Percentiles rank a stretch among this genome's conserved stretches.
phyloP scores from a whole-genome alignment of 371 early-diverging fungal genomes.

The Umbelopsis sp. region DNA sequence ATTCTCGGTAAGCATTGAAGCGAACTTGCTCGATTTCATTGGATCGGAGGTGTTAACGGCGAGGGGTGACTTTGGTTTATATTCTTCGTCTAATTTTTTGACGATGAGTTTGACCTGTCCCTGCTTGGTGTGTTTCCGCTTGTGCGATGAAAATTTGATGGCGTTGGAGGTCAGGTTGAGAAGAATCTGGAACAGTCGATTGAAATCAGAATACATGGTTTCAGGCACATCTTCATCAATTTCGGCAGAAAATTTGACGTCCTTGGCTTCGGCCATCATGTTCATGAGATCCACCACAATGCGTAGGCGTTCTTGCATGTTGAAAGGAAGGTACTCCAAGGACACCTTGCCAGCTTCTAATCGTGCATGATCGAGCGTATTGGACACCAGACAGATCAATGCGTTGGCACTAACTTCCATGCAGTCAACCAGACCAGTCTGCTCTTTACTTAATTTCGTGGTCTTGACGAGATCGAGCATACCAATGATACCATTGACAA shows the following conservation, averaged over 20 bases:
- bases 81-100: not conserved
- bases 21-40: not conserved
- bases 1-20: not conserved
- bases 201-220: slow-evolving; percentile 16
- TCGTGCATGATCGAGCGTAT: slow-evolving; percentile 17
- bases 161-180: slow-evolving; percentile 42
- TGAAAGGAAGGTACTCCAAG: slow-evolving; percentile 18
- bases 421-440: slow-evolving; percentile 13
- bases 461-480: slow-evolving; percentile 19
- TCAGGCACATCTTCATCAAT: slow-evolving; percentile 11
- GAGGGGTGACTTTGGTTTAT: not conserved
- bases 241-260: slow-evolving; percentile 7
- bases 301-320: slow-evolving; percentile 18
- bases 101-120: slow-evolving; percentile 13
- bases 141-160: slow-evolving; percentile 31
- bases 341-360: slow-evolving; percentile 21
- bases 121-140: slow-evolving; percentile 1
- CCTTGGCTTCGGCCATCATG: slow-evolving; percentile 18
- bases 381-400: slow-evolving; percentile 20
- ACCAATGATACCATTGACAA: slow-evolving; percentile 21
- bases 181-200: slow-evolving; percentile 24
- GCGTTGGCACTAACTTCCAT: slow-evolving; percentile 22
- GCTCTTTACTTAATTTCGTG: not conserved
- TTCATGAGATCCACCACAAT: slow-evolving; percentile 14
- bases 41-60: not conserved